phyloP scores from a whole-genome alignment of 176 grass and related monocot species.

The Juncus inflexus region DNA sequence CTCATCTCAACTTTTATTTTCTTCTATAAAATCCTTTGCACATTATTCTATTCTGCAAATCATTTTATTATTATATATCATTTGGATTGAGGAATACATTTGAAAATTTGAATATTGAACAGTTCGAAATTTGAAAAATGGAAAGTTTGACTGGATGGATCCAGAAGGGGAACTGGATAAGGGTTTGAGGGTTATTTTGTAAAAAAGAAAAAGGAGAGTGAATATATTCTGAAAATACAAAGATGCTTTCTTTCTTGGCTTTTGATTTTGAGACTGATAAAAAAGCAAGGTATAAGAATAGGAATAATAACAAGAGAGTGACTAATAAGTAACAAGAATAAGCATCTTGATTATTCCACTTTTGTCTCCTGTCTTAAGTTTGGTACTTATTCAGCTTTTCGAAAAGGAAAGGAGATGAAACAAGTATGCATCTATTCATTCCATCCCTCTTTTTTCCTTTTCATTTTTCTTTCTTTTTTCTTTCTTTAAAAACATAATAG shows the following conservation, averaged over 20 bases:
- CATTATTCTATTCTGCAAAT: slow-evolving; percentile 29
- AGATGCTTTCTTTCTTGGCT: slow-evolving; percentile 59
- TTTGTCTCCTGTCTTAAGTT: slow-evolving; percentile 86
- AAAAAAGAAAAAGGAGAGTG: slow-evolving; percentile 43
- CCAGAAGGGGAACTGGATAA: slow-evolving; percentile 67
- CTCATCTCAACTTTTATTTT: slow-evolving; percentile 52
- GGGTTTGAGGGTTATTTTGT: slow-evolving; percentile 29
- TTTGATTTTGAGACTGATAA: slow-evolving; percentile 24
- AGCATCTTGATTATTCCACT: slow-evolving; percentile 59
- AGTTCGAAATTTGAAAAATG: slow-evolving; percentile 43
- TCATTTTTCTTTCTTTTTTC: background rate
- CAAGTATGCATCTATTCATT: slow-evolving; percentile 21
- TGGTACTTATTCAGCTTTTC: slow-evolving; percentile 62
- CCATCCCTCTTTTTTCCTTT: background rate
- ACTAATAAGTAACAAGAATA: slow-evolving; percentile 30
- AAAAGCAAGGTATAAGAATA: slow-evolving; percentile 57
- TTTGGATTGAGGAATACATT: slow-evolving; percentile 30
- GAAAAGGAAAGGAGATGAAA: slow-evolving; percentile 31
- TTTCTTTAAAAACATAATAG: slow-evolving; percentile 9
- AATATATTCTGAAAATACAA: slow-evolving; percentile 43
- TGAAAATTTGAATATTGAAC: background rate
- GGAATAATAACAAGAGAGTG: slow-evolving; percentile 46
- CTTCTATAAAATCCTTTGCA: slow-evolving; percentile 28
- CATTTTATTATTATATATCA: slow-evolving; percentile 31
- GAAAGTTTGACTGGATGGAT: slow-evolving; percentile 78